phyloP scores from a whole-genome alignment of 352 stramenopile species.

The Pythium sp. region DNA sequence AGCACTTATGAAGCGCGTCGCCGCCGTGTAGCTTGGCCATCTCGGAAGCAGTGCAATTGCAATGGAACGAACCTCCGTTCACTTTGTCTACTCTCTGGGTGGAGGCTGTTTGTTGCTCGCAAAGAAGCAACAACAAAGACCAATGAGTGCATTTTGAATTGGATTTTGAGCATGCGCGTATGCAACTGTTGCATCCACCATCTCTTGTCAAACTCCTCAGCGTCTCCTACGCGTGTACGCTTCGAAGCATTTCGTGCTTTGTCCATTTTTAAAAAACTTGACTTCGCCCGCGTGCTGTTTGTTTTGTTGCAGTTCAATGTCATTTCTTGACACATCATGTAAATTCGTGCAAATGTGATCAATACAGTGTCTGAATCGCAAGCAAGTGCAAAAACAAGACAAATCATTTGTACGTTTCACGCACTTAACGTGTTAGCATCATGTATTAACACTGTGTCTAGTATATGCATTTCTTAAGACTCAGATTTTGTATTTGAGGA shows the following conservation, averaged over 20 bases:
- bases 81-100: background rate
- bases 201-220: background rate
- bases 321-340: background rate
- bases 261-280: background rate
- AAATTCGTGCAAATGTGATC: background rate
- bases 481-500: background rate
- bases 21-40: conserved; percentile 27
- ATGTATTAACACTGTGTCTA: background rate
- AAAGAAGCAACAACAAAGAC: background rate
- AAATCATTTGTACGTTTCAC: too few relatives aligned
- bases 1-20: conserved; percentile 55
- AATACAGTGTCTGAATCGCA: background rate
- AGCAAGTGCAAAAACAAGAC: too few relatives aligned
- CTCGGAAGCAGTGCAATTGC: background rate
- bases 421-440: too few relatives aligned
- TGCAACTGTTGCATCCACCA: background rate
- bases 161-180: background rate
- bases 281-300: background rate
- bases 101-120: background rate
- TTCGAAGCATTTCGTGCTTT: background rate
- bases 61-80: background rate
- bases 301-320: background rate
- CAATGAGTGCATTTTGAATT: background rate
- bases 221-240: background rate
- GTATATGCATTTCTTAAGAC: background rate